These are phyloP conservation scores for Psophocarpus tetragonolobus DNA, from an alignment of 306 rosid species.

Conservation along the genomic window DNA sequence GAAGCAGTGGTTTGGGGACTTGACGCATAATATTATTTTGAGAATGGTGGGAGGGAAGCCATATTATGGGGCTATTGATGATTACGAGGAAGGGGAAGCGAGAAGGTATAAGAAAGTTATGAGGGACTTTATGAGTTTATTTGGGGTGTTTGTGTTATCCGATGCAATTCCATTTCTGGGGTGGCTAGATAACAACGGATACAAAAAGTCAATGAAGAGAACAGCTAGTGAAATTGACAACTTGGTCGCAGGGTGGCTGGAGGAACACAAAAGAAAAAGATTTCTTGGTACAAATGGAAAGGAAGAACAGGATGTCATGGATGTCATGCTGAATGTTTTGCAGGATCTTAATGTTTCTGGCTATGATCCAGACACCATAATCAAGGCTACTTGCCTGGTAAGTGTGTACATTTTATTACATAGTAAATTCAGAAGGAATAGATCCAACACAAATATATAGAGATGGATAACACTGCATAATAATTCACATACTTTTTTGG, in stretches of 20 bases:
- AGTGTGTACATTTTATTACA: not conserved
- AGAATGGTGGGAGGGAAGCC: conserved; percentile 55
- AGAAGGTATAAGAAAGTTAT: conserved; percentile 30
- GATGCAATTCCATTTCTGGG: conserved; percentile 51
- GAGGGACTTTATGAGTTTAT: conserved; percentile 40
- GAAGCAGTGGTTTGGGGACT: conserved; percentile 58
- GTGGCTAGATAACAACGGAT: conserved; percentile 44
- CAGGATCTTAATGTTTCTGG: conserved; percentile 21
- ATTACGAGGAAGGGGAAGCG: conserved; percentile 38
- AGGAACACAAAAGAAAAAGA: conserved; percentile 49
- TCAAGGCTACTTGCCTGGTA: conserved; percentile 49
- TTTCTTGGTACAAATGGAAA: conserved; percentile 5
- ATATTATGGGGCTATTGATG: conserved; percentile 31
- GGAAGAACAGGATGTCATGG: conserved; percentile 50
- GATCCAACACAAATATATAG: not conserved
- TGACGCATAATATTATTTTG: conserved; percentile 38
- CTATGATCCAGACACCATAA: conserved; percentile 46
- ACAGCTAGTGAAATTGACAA: conserved; percentile 41
- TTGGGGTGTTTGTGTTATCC: conserved; percentile 48
- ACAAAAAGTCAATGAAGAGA: conserved; percentile 45
- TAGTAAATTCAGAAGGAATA: not conserved
- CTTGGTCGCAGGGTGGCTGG: conserved; percentile 39
- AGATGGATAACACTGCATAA: not conserved
- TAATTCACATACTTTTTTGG: too few relatives aligned
- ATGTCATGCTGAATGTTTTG: conserved; percentile 38